phyloP scores from a whole-genome alignment of 2,329 filamentous ascomycete genomes.

The Paraphoma sp. region DNA sequence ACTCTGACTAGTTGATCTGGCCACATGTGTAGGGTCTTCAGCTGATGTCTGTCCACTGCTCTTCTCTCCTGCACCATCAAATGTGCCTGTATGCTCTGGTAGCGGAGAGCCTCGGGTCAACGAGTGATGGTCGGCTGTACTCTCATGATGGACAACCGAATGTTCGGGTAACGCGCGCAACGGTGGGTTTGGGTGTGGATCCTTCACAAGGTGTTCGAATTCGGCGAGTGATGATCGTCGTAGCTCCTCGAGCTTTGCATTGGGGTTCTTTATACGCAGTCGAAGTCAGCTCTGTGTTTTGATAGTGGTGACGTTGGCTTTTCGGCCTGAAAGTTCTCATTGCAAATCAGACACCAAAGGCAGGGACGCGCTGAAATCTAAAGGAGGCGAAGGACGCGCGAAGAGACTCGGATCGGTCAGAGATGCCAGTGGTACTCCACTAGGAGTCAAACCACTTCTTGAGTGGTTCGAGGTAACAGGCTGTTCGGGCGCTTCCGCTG shows the following conservation, averaged over 20 bases:
- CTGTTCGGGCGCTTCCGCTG: not conserved
- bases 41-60: constrained; percentile 1
- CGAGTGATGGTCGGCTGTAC: not conserved
- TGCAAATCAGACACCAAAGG: constrained; percentile 4
- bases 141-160: constrained; percentile 26
- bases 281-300: constrained; percentile 36
- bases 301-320: constrained; percentile 14
- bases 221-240: constrained; percentile 54
- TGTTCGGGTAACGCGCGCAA: constrained; percentile 47
- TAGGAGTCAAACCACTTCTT: constrained; percentile 26
- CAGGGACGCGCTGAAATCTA: constrained; percentile 11
- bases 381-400: constrained; percentile 2
- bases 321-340: constrained; percentile 5
- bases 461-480: not conserved
- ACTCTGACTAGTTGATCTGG: not conserved
- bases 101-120: not conserved
- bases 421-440: constrained; percentile 37
- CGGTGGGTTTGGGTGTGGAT: constrained; percentile 38
- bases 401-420: constrained; percentile 34
- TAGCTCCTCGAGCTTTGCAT: constrained; percentile 54
- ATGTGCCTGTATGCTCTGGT: not conserved
- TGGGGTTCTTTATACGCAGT: constrained; percentile 51
- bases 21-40: not conserved
- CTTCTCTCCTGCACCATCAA: not conserved
- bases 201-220: constrained; percentile 48